Base-by-base conservation (phyloP, 1,284 basidiomycete genomes). In the Thecaphora thlaspeos region DNA sequence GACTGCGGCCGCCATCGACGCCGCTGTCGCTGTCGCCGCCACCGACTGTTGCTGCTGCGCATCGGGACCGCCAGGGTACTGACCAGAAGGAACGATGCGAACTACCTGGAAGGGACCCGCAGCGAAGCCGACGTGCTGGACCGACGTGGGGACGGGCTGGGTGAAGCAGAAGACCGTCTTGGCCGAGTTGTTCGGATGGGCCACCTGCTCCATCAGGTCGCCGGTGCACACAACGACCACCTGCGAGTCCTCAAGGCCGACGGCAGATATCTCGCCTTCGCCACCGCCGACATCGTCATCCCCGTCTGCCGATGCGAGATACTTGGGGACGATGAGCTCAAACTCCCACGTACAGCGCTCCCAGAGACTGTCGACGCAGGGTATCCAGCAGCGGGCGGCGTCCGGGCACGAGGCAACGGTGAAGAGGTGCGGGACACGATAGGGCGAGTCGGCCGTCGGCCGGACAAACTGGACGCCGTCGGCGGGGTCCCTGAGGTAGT, bases 301-400 rank as follows among this genome's bases (percentile, higher is more conserved):
- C n/a, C 58, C 66, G 10, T 59, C 48, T 3, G 61, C 48, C 4
- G 41, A 39, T 14, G 43, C 88, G 42, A 71, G 51, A 15, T 51
- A 59, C 55, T 88, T 85, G 40, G 93, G 93, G 19, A 96, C 93
- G 50, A 97, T 86, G 76, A 96, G 90, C 77, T 97, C 91, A 48
- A 98, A 88, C 75, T 98, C 95, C 95, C 95, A 99, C 2, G 94
- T 95, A 73, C 90, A 96, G 71, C 91, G 87, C 79, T 96, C 94
- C 90, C 91, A 96, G 14, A 94, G 79, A 74, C 86, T 90, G 79
- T 99, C 95, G 14, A 97, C 81, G 71, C 95, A 99, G 4, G 95
- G 95, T 11, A 97, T 88, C 95, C 95, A 99, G 70, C 90, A 91
- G 66, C 95, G 83, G 9, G 94, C 91, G 12, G 90, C 85, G 73